These are phyloP conservation scores for Tetrahymena borealis DNA, from an alignment of 73 alveolate genomes.

Conservation along the genomic window DNA sequence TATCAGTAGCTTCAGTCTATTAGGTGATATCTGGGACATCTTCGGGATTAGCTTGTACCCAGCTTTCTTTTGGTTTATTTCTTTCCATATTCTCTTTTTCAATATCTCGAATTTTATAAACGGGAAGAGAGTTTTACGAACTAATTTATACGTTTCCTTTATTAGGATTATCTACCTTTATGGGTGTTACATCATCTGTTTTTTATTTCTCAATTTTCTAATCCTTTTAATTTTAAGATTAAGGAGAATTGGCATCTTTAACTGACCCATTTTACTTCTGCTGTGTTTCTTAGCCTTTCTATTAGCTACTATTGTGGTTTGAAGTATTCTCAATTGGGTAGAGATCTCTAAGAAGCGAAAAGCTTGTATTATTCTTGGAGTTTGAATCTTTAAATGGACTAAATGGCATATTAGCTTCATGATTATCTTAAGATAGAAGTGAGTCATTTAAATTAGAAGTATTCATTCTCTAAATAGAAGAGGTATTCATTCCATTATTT, in stretches of 20 bases:
- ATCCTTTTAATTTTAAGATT: neutral
- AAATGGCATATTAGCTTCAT: neutral
- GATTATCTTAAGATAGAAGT: neutral
- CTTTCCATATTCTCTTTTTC: neutral
- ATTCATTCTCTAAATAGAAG: neutral
- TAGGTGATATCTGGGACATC: neutral
- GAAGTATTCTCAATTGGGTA: neutral
- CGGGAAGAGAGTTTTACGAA: neutral
- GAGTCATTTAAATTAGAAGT: neutral
- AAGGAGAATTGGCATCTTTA: neutral
- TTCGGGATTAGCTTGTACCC: neutral
- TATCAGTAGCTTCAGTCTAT: neutral
- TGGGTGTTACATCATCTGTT: neutral
- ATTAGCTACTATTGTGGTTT: neutral
- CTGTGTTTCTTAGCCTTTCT: neutral
- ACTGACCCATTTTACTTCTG: neutral
- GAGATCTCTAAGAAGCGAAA: neutral
- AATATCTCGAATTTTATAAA: neutral
- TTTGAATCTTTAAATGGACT: neutral
- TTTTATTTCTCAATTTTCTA: neutral
- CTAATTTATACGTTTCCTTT: neutral
- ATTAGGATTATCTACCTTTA: neutral
- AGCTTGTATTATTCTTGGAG: neutral
- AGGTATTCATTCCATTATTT: no score
- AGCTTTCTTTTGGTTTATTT: neutral